Conservation (phyloP, 2,329 filamentous ascomycete species). For the Pseudomassariella vexata region DNA sequence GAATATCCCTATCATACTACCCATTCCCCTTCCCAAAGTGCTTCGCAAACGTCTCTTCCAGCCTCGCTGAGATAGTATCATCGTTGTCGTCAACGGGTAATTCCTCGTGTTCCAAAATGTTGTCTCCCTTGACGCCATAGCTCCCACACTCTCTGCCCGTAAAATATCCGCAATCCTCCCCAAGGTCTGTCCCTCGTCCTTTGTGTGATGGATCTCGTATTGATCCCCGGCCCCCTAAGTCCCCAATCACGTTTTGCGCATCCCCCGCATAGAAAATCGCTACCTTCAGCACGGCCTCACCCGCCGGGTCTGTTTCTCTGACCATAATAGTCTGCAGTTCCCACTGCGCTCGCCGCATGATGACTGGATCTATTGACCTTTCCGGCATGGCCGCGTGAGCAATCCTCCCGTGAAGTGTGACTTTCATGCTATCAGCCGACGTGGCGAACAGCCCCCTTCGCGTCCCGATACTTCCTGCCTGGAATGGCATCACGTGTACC, state of each 20-base stretch:
- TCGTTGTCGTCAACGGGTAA: constrained; percentile 3
- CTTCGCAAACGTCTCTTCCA: constrained; percentile 3
- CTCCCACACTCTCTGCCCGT: background rate
- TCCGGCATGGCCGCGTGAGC: constrained; percentile 2
- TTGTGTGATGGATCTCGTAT: background rate
- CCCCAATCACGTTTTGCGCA: constrained; percentile 3
- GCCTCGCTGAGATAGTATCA: background rate
- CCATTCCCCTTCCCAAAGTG: constrained; percentile 2
- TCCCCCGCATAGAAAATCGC: constrained; percentile 1
- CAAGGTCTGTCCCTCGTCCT: constrained; percentile 1
- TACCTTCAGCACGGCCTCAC: constrained; percentile 2
- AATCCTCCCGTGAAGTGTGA: background rate
- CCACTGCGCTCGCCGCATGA: background rate
- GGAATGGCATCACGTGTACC: constrained; percentile 22
- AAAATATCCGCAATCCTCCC: background rate
- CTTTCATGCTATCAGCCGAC: constrained; percentile 1
- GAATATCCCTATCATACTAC: constrained; percentile 2
- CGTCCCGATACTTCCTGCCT: constrained; percentile 25
- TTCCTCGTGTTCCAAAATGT: background rate
- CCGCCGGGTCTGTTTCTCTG: constrained; percentile 3
- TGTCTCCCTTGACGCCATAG: constrained; percentile 1
- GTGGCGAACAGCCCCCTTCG: constrained; percentile 14
- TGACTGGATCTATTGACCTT: background rate
- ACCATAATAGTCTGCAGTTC: background rate
- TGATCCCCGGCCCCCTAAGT: background rate